These are phyloP conservation scores for Alternaria viburni DNA, from an alignment of 2,329 filamentous ascomycete species.

Conservation along the genomic window DNA sequence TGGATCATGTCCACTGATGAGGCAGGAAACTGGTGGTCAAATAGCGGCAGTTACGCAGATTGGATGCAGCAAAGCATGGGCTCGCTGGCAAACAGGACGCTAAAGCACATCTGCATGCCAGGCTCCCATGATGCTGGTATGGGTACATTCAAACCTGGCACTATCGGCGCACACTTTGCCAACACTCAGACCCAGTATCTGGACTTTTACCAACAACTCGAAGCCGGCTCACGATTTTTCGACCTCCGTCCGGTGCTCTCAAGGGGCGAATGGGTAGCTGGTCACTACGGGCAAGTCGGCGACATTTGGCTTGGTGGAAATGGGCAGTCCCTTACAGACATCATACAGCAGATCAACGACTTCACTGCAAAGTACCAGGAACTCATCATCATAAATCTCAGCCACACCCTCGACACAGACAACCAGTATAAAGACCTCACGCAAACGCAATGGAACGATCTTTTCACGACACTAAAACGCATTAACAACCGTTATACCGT, in stretches of 20 bases:
- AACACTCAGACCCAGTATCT: slow-evolving; percentile 58
- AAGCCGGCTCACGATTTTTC: slow-evolving; percentile 56
- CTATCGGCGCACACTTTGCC: slow-evolving; percentile 46
- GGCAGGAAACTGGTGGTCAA: slow-evolving; percentile 45
- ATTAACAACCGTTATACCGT: slow-evolving; percentile 51
- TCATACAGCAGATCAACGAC: slow-evolving; percentile 54
- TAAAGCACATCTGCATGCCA: slow-evolving; percentile 57
- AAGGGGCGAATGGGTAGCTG: slow-evolving; percentile 50
- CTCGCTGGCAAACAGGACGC: slow-evolving; percentile 48
- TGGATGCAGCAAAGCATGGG: slow-evolving; percentile 53
- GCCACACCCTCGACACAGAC: slow-evolving; percentile 54
- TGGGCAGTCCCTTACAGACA: slow-evolving; percentile 53
- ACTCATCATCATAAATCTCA: slow-evolving; percentile 56
- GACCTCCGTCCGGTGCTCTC: slow-evolving; percentile 55
- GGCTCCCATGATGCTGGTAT: slow-evolving; percentile 60
- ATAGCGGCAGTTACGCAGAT: slow-evolving; percentile 41
- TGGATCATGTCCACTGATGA: slow-evolving; percentile 49
- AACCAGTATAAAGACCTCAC: slow-evolving; percentile 48
- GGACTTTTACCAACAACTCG: slow-evolving; percentile 55
- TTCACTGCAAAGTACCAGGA: slow-evolving; percentile 56
- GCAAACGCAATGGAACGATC: slow-evolving; percentile 50
- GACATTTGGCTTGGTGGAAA: slow-evolving; percentile 53
- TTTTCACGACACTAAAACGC: slow-evolving; percentile 52
- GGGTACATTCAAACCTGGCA: slow-evolving; percentile 50
- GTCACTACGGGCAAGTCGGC: slow-evolving; percentile 50